phyloP scores from a whole-genome alignment of 768 basidiomycete genomes.

The Mycena belliarum region DNA sequence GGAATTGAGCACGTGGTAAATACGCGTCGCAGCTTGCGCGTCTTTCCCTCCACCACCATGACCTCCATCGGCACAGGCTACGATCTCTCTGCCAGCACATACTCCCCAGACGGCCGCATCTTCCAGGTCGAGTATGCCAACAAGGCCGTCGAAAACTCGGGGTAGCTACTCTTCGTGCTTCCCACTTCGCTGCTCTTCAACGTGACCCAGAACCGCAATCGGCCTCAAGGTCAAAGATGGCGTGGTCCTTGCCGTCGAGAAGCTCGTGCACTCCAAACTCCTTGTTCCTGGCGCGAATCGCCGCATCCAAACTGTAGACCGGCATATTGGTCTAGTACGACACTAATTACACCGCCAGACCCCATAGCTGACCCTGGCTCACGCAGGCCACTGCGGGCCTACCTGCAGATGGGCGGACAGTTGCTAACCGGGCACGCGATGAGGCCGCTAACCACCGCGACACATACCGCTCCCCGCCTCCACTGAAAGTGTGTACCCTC shows the following conservation, averaged over 20 bases:
- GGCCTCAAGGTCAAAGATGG: constrained; percentile 95
- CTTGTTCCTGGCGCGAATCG: constrained; percentile 91
- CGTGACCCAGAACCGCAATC: constrained; percentile 82
- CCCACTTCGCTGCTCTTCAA: constrained; percentile 1
- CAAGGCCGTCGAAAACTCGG: constrained; percentile 98
- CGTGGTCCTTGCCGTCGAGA: constrained; percentile 95
- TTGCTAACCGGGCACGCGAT: constrained; percentile 81
- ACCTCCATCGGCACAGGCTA: constrained; percentile 99
- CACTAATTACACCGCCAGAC: not conserved
- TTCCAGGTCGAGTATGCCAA: constrained; percentile 99
- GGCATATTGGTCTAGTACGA: constrained; percentile 87
- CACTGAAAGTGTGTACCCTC: constrained; percentile 66
- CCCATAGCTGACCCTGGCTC: constrained; percentile 1
- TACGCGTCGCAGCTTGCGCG: constrained; percentile 14
- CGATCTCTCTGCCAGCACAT: constrained; percentile 92
- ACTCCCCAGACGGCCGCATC: constrained; percentile 96
- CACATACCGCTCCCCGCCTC: constrained; percentile 68
- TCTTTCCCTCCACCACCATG: constrained; percentile 50
- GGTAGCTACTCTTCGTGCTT: constrained; percentile 47
- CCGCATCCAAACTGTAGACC: constrained; percentile 91
- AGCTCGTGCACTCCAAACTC: constrained; percentile 93
- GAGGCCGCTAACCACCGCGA: constrained; percentile 79
- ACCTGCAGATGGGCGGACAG: constrained; percentile 88
- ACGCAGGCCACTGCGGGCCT: constrained; percentile 88
- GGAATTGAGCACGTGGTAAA: not conserved